Conservation (phyloP, 495 filamentous ascomycete genomes). For the Xylaria longipes region DNA sequence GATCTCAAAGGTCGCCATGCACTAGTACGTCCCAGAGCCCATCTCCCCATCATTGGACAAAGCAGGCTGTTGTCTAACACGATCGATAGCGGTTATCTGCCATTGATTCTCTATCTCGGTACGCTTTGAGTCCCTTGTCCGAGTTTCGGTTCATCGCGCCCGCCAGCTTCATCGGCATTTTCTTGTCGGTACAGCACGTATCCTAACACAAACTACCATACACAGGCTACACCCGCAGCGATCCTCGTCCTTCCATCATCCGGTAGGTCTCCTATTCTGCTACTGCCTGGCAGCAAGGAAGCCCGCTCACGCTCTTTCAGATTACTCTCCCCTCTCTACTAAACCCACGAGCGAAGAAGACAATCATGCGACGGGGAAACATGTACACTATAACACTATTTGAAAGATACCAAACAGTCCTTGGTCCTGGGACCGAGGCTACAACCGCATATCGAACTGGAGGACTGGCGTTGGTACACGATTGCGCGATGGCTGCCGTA, state of each 20-base stretch:
- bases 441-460: neutral
- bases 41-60: neutral
- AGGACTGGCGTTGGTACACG: constrained; percentile 7
- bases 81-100: constrained; percentile 82
- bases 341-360: constrained; percentile 28
- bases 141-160: neutral
- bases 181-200: neutral
- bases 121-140: constrained; percentile 41
- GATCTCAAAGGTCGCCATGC: constrained; percentile 90
- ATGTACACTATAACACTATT: constrained; percentile 12
- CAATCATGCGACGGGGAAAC: neutral
- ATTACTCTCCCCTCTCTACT: constrained; percentile 76
- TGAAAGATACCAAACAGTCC: neutral
- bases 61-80: constrained; percentile 43
- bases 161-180: neutral
- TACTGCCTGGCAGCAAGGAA: neutral
- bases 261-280: constrained; percentile 62
- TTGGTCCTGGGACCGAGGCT: neutral
- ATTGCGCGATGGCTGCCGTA: constrained; percentile 1
- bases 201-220: constrained; percentile 32
- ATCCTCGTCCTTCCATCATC: constrained; percentile 90
- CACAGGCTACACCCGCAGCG: constrained; percentile 89
- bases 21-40: constrained; percentile 73
- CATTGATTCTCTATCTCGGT: constrained; percentile 97
- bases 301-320: constrained; percentile 44